Conservation (phyloP, 306 rosid species). For the Sicyos baderoa region DNA sequence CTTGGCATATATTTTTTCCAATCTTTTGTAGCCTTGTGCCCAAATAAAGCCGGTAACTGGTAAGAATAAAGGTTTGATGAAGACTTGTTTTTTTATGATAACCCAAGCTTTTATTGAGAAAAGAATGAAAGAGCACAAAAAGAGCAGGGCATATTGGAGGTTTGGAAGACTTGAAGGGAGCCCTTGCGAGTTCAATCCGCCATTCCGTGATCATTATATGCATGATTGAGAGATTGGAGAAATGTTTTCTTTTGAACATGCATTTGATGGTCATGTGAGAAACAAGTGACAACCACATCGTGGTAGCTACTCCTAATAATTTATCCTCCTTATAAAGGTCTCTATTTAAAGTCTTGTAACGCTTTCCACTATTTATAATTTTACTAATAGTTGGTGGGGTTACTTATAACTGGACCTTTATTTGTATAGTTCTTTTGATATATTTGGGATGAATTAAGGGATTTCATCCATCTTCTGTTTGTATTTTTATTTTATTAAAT, state of each 20-base stretch:
- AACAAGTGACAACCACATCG: background rate
- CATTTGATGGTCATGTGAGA: slow-evolving; percentile 11
- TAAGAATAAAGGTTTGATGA: background rate
- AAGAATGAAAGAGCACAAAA: too few species aligned
- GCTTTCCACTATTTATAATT: too few species aligned
- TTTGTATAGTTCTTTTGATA: background rate
- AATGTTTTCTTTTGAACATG: background rate
- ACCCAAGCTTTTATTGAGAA: too few species aligned
- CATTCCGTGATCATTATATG: background rate
- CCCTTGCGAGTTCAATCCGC: background rate
- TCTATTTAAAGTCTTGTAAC: background rate
- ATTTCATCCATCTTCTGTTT: background rate
- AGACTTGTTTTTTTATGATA: too few species aligned
- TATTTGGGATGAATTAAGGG: slow-evolving; percentile 1
- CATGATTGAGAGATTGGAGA: background rate
- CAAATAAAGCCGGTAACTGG: slow-evolving; percentile 3
- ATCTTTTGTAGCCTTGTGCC: background rate
- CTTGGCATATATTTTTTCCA: background rate
- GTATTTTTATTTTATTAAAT: background rate
- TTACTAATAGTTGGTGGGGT: too few species aligned
- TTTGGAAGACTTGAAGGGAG: background rate
- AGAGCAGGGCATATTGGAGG: too few species aligned
- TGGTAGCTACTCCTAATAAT: too few species aligned
- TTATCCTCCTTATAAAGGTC: background rate
- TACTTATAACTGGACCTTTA: too few species aligned